phyloP scores from a whole-genome alignment of 495 filamentous ascomycete species.

The Penicillium verhagenii region DNA sequence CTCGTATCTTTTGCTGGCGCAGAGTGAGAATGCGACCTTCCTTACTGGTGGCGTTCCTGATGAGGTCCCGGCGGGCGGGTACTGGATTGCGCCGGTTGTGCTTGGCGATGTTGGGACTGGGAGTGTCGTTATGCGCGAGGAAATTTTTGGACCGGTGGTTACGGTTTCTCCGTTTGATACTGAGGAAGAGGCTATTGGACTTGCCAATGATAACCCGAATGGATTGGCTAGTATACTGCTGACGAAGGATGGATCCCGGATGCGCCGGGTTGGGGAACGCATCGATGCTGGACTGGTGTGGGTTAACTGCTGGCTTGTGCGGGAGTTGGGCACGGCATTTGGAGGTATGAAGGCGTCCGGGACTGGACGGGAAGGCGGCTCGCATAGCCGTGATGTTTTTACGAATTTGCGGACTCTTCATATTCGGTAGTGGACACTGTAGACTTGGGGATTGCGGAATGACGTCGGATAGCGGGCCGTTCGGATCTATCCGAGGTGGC shows the following conservation, averaged over 20 bases:
- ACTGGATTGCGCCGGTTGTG: slow-evolving; percentile 47
- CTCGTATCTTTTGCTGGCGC: slow-evolving; percentile 13
- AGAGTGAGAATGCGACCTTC: slow-evolving; percentile 9
- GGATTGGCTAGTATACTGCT: slow-evolving; percentile 26
- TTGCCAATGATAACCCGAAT: slow-evolving; percentile 51
- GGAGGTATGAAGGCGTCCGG: slow-evolving; percentile 24
- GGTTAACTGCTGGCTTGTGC: slow-evolving; percentile 20
- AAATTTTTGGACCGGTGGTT: slow-evolving; percentile 56
- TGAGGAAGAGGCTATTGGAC: slow-evolving; percentile 50
- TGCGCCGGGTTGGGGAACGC: slow-evolving; percentile 14
- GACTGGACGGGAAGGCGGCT: slow-evolving; percentile 16
- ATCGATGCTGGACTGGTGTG: slow-evolving; percentile 23
- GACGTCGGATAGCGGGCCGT: slow-evolving; percentile 1
- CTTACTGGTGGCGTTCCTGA: slow-evolving; percentile 8
- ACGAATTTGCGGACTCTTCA: slow-evolving; percentile 21
- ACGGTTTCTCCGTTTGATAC: slow-evolving; percentile 51
- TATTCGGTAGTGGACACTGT: slow-evolving; percentile 11
- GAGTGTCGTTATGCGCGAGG: slow-evolving; percentile 38
- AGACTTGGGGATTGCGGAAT: neutral
- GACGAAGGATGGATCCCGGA: slow-evolving; percentile 15
- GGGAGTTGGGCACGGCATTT: slow-evolving; percentile 21
- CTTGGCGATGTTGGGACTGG: slow-evolving; percentile 28
- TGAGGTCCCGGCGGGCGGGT: slow-evolving; percentile 27
- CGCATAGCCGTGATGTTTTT: slow-evolving; percentile 19
- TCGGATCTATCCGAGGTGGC: slow-evolving; percentile 13